Percentiles rank a stretch among this genome's conserved stretches.
phyloP scores from a whole-genome alignment of 176 grass and related monocot genomes.

The Cocos nucifera region DNA sequence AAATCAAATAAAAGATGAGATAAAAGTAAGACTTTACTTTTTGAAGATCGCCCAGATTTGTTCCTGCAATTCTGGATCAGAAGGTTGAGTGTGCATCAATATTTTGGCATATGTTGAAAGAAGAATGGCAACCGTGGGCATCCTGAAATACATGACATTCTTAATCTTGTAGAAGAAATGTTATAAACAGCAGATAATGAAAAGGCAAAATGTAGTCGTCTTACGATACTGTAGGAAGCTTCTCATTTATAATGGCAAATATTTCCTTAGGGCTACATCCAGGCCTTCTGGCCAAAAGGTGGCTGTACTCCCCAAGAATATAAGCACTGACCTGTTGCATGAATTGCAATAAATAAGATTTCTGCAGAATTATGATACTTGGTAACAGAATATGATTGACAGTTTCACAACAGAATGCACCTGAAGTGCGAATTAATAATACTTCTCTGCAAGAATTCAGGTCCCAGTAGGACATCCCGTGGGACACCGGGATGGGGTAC shows the following conservation, averaged over 20 bases:
- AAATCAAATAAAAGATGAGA: constrained; percentile 3
- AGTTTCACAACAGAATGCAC: too few species aligned
- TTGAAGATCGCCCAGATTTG: constrained; percentile 84
- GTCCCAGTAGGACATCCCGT: too few species aligned
- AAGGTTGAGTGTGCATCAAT: constrained; percentile 80
- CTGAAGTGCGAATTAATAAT: too few species aligned
- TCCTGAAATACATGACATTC: constrained; percentile 39
- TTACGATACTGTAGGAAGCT: constrained; percentile 91
- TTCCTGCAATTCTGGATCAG: constrained; percentile 85
- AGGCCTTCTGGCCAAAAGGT: constrained; percentile 85
- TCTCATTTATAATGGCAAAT: constrained; percentile 88
- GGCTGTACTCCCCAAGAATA: constrained; percentile 98
- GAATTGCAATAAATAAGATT: constrained; percentile 5
- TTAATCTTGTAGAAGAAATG: constrained; percentile 6
- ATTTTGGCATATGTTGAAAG: constrained; percentile 94
- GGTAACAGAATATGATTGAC: too few species aligned
- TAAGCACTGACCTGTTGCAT: constrained; percentile 86
- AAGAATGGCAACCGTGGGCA: constrained; percentile 89
- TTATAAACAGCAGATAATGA: background rate
- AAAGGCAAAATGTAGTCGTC: constrained; percentile 26
- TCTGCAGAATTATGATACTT: too few species aligned
- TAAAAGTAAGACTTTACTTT: constrained; percentile 42
- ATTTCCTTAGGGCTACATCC: constrained; percentile 96
- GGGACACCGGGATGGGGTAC: too few species aligned
- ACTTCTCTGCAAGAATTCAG: too few species aligned